Evolutionary conservation across 495 filamentous ascomycete genomes (phyloP), one percentile per base, ranked within the genome.

Genomic region (Podospora didyma): DNA sequence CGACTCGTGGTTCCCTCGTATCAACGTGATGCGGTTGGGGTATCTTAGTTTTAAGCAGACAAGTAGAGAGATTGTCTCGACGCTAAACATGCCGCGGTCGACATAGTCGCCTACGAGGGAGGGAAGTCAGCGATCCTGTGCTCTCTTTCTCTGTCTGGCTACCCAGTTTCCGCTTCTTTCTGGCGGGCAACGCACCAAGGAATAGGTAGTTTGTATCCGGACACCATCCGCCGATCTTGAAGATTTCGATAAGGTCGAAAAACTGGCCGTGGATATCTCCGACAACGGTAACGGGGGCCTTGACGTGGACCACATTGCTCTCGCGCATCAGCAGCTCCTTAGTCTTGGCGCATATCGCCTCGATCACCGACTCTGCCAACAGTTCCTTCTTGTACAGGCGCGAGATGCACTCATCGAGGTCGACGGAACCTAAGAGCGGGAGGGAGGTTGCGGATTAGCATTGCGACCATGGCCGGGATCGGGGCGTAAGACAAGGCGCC

Each of bases 221-320:
- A 73, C 91, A 96, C 67, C 85, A 95, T 11, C 94, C 94, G 22
- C 94, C 95, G 64, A 98, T 98, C 70, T 90, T 93, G 73, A 98
- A 98, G 58, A 98, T 98, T 79, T 98, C 94, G 46, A 97, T 89
- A 81, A 98, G 83, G 66, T 98, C 94, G 66, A 91, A 97, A 73
- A 98, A 98, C 74, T 98, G 94, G 17, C 94, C 94, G 72, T 98
- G 94, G 63, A 98, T 98, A 66, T 98, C 94, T 58, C 94, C 94
- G 7, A 98, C 95, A 2, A 98, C 94, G n/a, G 94, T 98, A 42
- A 98, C 90, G 7, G 94, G 94, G 16, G 94, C 92, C 53, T 85
- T 85, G 57, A 98, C 95, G 69, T 98, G 94, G 44, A 98, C 94
- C 49, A 98, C 94, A 78, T 98, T 98, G 80, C 93, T 97, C 82